Conservation (phyloP, 495 filamentous ascomycete species). For the Neurospora africana region DNA sequence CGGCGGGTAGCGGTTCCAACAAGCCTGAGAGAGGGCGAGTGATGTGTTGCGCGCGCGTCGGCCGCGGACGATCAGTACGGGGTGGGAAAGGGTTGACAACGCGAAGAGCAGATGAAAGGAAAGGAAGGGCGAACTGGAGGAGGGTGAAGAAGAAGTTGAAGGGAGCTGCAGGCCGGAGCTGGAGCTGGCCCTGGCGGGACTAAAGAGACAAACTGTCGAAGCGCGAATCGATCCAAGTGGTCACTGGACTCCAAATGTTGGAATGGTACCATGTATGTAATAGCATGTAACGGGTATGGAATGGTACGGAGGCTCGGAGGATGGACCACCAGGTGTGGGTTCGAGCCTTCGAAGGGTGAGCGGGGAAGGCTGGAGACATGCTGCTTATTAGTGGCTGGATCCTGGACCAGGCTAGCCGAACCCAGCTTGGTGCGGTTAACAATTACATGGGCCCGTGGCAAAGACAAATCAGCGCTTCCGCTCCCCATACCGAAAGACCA, state of each 20-base stretch:
- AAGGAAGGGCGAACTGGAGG: neutral
- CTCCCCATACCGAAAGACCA: neutral
- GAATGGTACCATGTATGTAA: neutral
- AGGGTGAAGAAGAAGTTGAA: neutral
- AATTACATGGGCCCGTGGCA: conserved; percentile 22
- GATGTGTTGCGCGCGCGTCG: neutral
- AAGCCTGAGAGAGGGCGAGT: neutral
- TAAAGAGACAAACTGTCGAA: conserved; percentile 1
- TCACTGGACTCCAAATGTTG: neutral
- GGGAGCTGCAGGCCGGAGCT: neutral
- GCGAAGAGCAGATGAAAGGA: neutral
- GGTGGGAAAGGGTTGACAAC: neutral
- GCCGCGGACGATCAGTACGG: neutral
- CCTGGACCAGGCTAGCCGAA: conserved; percentile 14
- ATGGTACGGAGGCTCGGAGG: neutral
- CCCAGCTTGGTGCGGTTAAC: conserved; percentile 9
- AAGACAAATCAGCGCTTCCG: conserved; percentile 8
- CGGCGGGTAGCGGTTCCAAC: neutral
- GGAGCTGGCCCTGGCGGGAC: neutral
- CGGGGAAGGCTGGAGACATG: conserved; percentile 15
- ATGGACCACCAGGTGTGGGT: neutral
- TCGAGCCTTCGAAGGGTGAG: conserved; percentile 12
- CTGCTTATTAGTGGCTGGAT: conserved; percentile 18
- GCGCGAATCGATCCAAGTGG: neutral
- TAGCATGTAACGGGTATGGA: neutral